Conservation (phyloP, 805 yeast genomes). For the Yamadazyma philogaea region DNA sequence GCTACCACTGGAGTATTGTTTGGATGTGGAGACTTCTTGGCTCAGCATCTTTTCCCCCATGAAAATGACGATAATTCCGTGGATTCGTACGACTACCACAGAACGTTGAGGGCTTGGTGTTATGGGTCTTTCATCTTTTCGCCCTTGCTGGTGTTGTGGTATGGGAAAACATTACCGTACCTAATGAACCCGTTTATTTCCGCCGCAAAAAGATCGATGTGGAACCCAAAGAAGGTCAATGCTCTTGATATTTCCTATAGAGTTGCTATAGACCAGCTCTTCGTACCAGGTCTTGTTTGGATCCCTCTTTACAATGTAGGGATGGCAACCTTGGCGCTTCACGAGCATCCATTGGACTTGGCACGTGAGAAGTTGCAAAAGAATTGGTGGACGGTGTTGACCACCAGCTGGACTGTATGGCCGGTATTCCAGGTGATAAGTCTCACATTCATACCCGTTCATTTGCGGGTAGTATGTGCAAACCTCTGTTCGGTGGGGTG, state of each 20-base stretch:
- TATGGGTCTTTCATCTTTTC: constrained; percentile 40
- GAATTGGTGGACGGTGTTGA: constrained; percentile 42
- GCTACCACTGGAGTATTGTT: constrained; percentile 48
- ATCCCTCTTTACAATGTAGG: constrained; percentile 42
- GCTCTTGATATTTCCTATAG: constrained; percentile 22
- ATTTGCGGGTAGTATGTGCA: constrained; percentile 34
- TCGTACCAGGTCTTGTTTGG: constrained; percentile 38
- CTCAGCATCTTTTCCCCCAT: constrained; percentile 39
- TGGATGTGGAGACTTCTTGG: constrained; percentile 42
- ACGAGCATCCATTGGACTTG: constrained; percentile 31
- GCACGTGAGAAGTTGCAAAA: constrained; percentile 31
- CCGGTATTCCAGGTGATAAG: constrained; percentile 38
- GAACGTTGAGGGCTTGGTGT: constrained; percentile 35
- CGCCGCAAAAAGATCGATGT: constrained; percentile 11
- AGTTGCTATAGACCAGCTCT: constrained; percentile 34
- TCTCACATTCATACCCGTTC: constrained; percentile 38
- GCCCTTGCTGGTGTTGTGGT: constrained; percentile 40
- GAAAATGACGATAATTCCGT: constrained; percentile 18
- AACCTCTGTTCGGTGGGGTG: constrained; percentile 42
- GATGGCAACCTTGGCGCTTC: constrained; percentile 35
- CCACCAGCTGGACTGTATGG: constrained; percentile 43
- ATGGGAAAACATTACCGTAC: constrained; percentile 33
- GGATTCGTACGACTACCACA: constrained; percentile 22
- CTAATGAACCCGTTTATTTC: constrained; percentile 35
- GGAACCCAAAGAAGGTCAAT: constrained; percentile 15